phyloP scores from a whole-genome alignment of 179 eudicot species.

The Beta corolliflora region DNA sequence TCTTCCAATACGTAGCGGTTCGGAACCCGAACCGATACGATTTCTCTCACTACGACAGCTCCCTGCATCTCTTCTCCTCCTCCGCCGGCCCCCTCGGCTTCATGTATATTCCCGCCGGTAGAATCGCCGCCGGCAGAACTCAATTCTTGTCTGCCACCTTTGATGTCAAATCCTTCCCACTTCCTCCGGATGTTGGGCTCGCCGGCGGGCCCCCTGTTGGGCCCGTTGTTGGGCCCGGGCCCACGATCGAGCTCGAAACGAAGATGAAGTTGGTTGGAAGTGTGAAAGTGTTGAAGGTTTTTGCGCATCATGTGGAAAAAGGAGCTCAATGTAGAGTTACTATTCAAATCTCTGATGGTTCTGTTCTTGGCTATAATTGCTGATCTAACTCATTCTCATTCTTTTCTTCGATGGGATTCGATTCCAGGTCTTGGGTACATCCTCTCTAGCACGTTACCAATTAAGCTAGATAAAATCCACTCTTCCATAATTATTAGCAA shows the following conservation, averaged over 20 bases:
- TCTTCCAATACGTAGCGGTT: slow-evolving; percentile 74
- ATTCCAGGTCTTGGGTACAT: too few relatives aligned
- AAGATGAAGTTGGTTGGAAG: slow-evolving; percentile 50
- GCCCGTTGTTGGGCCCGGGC: slow-evolving; percentile 51
- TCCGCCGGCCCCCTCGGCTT: slow-evolving; percentile 51
- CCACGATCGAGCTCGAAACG: slow-evolving; percentile 59
- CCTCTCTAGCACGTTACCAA: too few relatives aligned
- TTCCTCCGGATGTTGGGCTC: slow-evolving; percentile 24
- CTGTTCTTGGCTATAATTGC: slow-evolving; percentile 46
- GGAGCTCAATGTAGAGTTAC: slow-evolving; percentile 37
- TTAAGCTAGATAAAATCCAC: too few relatives aligned
- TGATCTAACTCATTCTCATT: slow-evolving; percentile 6
- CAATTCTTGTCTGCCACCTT: slow-evolving; percentile 81
- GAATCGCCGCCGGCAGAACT: slow-evolving; percentile 58
- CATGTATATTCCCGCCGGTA: slow-evolving; percentile 79
- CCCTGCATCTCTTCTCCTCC: slow-evolving; percentile 64
- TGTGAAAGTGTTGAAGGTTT: slow-evolving; percentile 45
- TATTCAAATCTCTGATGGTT: slow-evolving; percentile 41
- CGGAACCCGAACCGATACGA: slow-evolving; percentile 70
- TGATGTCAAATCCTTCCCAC: slow-evolving; percentile 54
- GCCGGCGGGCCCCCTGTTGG: slow-evolving; percentile 15
- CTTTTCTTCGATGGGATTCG: not conserved
- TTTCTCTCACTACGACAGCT: slow-evolving; percentile 85
- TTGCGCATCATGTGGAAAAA: slow-evolving; percentile 48
- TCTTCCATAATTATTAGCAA: slow-evolving; percentile 22